Evolutionary conservation across 1,284 basidiomycete species (phyloP), one percentile per base, ranked within the genome.

Genomic region (Megacollybia platyphylla): DNA sequence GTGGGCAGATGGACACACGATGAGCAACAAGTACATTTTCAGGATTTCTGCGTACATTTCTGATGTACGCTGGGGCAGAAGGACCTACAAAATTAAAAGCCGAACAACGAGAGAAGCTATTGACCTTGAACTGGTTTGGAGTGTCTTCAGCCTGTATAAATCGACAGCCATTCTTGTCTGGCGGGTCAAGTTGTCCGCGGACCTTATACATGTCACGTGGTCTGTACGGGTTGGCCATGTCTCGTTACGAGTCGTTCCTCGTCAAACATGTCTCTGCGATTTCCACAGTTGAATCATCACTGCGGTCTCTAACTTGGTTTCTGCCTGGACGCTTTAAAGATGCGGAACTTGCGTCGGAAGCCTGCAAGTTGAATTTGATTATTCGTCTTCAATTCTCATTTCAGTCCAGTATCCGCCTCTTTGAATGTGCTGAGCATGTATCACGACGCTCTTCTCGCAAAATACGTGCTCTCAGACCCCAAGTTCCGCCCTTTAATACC

Each of bases 241-340:
- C 45, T 11, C 74, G 70, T 51, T 93, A 92, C 63, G 87, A 92
- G 59, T 65, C 73, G 30, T 87, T 91, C 54, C 70, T 93, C 45
- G 65, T 92, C 51, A 74, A 80, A 47, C 91, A 93, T 62, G 79
- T 86, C 28, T 79, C 81, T 7, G 80, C 87, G 10, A 87, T 97
- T 46, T 84, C 84, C 13, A 80, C 86, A 9, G 69, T 96, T 50
- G 92, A 97, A 62, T 89, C 86, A 29, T 81, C 86, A 8, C 64
- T 97, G 49, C 73, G 90, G 46, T 92, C 88, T 47, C 66, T 96
- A 51, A 93, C 90, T 31, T 97, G 91, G 87, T 83, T 97, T 15
- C 70, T 97, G 18, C 92, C 93, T 15, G 93, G 92, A 49, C 76
- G 92, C 48, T 97, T 97, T 74, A 90, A 91, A 59, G 93, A 97